Percentiles rank a stretch among this genome's conserved stretches.
Evolutionary conservation across 495 filamentous ascomycete genomes (phyloP).

Genomic region (Xylaria venustula): DNA sequence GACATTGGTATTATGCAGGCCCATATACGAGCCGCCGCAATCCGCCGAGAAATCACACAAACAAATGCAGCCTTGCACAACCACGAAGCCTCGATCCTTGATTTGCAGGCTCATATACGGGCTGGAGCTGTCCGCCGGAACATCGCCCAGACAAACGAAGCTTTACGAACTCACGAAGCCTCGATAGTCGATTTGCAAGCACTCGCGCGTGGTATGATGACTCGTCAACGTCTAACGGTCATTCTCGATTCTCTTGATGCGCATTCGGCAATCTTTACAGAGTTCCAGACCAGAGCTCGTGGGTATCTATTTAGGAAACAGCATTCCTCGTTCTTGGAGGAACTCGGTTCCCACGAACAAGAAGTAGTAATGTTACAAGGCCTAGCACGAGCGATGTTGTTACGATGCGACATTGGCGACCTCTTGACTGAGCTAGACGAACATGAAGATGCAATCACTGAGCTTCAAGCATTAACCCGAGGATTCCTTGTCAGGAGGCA

Average conservation of each 20-base stretch:
- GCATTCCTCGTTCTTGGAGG: constrained; percentile 51
- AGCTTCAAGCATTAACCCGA: constrained; percentile 72
- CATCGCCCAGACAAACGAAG: constrained; percentile 42
- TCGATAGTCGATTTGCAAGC: constrained; percentile 46
- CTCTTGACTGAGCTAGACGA: constrained; percentile 74
- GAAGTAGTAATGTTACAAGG: constrained; percentile 70
- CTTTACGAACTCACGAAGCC: constrained; percentile 39
- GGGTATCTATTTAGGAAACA: constrained; percentile 57
- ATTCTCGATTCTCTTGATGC: constrained; percentile 58
- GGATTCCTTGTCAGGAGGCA: constrained; percentile 69
- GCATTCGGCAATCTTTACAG: constrained; percentile 55
- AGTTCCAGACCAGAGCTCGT: constrained; percentile 70
- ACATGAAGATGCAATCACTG: constrained; percentile 70
- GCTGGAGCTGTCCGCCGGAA: constrained; percentile 49
- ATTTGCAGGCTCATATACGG: constrained; percentile 38
- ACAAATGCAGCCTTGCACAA: constrained; percentile 39
- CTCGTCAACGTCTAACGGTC: constrained; percentile 44
- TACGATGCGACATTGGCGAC: constrained; percentile 67
- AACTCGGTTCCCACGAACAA: constrained; percentile 54
- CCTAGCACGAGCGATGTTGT: constrained; percentile 72
- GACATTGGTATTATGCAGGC: constrained; percentile 34
- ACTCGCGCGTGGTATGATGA: constrained; percentile 52
- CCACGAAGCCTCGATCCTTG: constrained; percentile 41
- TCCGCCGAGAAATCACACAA: constrained; percentile 46
- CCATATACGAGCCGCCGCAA: constrained; percentile 46